Conservation (phyloP, 2,329 filamentous ascomycete species). For the Xylariaceae sp. region DNA sequence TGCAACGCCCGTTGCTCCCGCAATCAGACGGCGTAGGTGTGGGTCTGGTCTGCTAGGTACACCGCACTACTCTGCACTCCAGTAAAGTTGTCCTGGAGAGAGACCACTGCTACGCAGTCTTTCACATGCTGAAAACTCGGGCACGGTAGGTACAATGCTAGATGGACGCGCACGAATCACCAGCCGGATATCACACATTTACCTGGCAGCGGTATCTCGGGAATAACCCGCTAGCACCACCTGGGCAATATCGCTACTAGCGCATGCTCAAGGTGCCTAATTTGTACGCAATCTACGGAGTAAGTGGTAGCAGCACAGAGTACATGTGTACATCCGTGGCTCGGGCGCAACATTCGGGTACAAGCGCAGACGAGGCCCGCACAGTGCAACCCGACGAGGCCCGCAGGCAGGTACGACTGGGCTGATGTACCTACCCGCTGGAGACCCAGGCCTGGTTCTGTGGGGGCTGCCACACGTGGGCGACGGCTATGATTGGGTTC, state of each 20-base stretch:
- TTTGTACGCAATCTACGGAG: neutral
- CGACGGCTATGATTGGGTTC: conserved; percentile 17
- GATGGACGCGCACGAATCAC: no score
- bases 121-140: no score
- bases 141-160: no score
- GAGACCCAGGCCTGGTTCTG: neutral
- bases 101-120: no score
- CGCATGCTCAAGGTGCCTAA: neutral
- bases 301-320: neutral
- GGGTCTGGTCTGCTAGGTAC: neutral
- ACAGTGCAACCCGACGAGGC: conserved; percentile 8
- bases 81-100: no score
- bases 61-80: no score
- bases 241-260: no score
- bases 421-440: neutral
- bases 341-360: conserved; percentile 1
- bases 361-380: neutral
- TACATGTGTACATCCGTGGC: neutral
- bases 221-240: no score
- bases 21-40: no score
- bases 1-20: neutral
- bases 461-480: conserved; percentile 4
- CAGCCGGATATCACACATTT: no score
- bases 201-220: no score
- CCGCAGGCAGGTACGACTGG: neutral